Conservation (phyloP, 2,329 filamentous ascomycete species). For the Dactylellina cionopaga region DNA sequence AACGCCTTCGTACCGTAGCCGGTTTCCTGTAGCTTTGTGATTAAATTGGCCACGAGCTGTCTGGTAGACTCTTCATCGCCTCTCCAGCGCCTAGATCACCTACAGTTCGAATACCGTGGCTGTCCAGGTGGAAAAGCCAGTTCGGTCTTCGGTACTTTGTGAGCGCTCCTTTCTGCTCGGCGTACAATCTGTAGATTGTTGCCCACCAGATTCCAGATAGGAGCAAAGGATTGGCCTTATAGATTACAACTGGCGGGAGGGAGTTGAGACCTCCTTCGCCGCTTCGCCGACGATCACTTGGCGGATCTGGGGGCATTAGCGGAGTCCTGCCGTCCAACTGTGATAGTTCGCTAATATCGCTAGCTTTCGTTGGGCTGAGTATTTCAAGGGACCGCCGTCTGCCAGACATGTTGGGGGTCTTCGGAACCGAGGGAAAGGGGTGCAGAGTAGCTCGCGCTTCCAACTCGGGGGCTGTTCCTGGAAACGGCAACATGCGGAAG, state of each 20-base stretch:
- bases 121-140: constrained; percentile 41
- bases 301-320: background rate
- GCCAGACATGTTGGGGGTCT: background rate
- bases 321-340: background rate
- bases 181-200: constrained; percentile 39
- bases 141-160: constrained; percentile 45
- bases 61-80: constrained; percentile 34
- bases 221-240: constrained; percentile 12
- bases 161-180: constrained; percentile 36
- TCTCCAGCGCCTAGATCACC: constrained; percentile 37
- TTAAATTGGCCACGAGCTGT: constrained; percentile 35
- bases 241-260: background rate
- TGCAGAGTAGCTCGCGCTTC: background rate
- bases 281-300: background rate
- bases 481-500: too few species aligned
- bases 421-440: background rate
- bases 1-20: constrained; percentile 33
- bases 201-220: constrained; percentile 45
- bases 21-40: constrained; percentile 44
- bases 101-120: constrained; percentile 12
- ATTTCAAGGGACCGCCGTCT: background rate
- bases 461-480: too few species aligned
- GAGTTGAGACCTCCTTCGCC: too few species aligned
- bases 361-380: constrained; percentile 3
- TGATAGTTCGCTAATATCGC: background rate